These are phyloP conservation scores for Tetrastigma voinierianum DNA, from an alignment of 164 flowering plant genomes.

Conservation along the genomic window DNA sequence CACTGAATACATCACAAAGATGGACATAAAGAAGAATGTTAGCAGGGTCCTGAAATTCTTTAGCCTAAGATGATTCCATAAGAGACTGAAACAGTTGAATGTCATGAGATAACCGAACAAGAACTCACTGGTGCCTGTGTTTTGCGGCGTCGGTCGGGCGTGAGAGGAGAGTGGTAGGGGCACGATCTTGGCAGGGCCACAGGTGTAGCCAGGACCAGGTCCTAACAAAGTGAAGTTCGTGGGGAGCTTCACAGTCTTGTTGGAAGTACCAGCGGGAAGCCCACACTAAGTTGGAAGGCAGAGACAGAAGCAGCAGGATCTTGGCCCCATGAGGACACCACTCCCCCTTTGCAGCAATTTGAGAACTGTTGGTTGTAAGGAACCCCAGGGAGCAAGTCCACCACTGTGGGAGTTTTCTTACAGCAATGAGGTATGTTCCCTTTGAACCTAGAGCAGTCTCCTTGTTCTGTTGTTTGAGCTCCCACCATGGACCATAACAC, in stretches of 20 bases:
- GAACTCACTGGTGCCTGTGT: conserved; percentile 78
- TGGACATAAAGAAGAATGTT: conserved; percentile 2
- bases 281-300: conserved; percentile 73
- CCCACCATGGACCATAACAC: conserved; percentile 82
- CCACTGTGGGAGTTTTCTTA: conserved; percentile 64
- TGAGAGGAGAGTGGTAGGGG: conserved; percentile 46
- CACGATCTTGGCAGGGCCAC: conserved; percentile 68
- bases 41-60: background rate
- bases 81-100: background rate
- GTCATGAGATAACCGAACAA: background rate
- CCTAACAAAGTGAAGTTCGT: conserved; percentile 60
- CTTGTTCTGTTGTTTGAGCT: conserved; percentile 77
- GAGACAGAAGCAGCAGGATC: conserved; percentile 55
- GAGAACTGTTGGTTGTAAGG: conserved; percentile 71
- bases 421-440: conserved; percentile 76
- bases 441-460: conserved; percentile 80
- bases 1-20: conserved; percentile 41
- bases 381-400: conserved; percentile 67
- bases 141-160: conserved; percentile 53
- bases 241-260: conserved; percentile 58
- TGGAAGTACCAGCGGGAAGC: conserved; percentile 70
- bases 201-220: conserved; percentile 77
- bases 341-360: conserved; percentile 87
- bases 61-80: too few species aligned
- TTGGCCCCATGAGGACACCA: conserved; percentile 68